Evolutionary conservation across 352 stramenopile genomes (phyloP).

Genomic region (Elongisporangium senticosum): DNA sequence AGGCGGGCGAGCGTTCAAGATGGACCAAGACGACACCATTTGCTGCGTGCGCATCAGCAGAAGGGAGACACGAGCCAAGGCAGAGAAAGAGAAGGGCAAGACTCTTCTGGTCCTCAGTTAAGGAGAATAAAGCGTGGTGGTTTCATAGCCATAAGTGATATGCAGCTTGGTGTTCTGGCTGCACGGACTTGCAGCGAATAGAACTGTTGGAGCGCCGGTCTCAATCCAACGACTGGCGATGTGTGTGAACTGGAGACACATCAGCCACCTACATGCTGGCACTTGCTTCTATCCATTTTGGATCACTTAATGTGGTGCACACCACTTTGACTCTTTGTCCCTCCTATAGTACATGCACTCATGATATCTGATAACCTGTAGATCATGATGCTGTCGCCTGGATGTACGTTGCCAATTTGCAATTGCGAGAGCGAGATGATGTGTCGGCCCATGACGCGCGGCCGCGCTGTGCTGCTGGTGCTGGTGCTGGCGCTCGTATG

Average conservation of each 20-base stretch:
- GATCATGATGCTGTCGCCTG: neutral
- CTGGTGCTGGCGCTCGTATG: conserved; percentile 16
- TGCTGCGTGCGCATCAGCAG: neutral
- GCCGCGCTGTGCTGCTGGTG: conserved; percentile 11
- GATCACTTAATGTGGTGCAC: neutral
- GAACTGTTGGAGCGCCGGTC: too few species aligned
- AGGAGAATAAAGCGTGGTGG: neutral
- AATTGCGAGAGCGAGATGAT: conserved; percentile 2
- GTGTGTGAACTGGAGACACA: too few species aligned
- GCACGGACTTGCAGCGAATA: too few species aligned
- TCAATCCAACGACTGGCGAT: too few species aligned
- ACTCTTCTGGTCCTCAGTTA: neutral
- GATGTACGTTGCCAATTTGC: neutral
- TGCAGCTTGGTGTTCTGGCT: neutral
- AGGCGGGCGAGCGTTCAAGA: neutral
- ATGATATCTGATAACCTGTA: conserved; percentile 1
- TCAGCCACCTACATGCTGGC: too few species aligned
- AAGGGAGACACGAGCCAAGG: neutral
- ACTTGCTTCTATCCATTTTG: too few species aligned
- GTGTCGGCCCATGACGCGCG: conserved; percentile 13
- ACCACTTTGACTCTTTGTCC: neutral
- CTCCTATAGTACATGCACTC: neutral
- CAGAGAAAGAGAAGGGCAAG: neutral
- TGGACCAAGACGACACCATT: neutral
- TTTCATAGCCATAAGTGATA: neutral